Base-by-base conservation (phyloP, 139 green algal species). In the Yamagishiella unicocca region DNA sequence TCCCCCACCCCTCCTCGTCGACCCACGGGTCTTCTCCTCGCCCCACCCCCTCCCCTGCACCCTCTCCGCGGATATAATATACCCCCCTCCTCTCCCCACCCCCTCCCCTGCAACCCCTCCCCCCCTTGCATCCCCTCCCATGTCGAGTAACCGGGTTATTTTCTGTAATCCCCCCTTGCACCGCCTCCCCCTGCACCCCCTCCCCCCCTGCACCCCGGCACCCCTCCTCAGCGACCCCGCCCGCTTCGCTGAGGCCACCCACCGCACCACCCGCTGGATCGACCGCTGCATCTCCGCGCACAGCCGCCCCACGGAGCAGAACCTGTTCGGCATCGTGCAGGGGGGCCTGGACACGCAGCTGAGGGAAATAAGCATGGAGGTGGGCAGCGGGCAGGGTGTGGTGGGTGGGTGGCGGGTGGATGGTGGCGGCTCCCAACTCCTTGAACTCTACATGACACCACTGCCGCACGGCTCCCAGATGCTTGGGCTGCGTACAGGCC, bases 201-300 rank as follows among this genome's bases (percentile, higher is more conserved):
- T 38, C 25, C 72, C 29, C 8, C 66, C 6, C 2, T 14, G n/a
- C n/a, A n/a, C 38, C 45, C n/a, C 53, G 10, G 33, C 50, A n/a
- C 76, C 37, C 38, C 54, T 22, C 25, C 35, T 5, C 66, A 87
- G 81, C 25, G 92, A 96, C 68, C 68, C 77, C 1, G 85, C 82
- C 1, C 93, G 97, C 5, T 99, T 99, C 80, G 90, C 95, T 83
- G 97, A 99, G 89, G 97, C 97, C 17, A 99, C 96, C 0, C 90
- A 98, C 89, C 93, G 97, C 61, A 98, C 96, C 33, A 93, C 87
- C 0, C 91, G 97, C 10, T 99, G 97, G 97, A 95, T 99, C 45
- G 97, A 99, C 87, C 95, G 97, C 54, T 99, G 97, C 95, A 97
- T 99, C 40, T 73, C 88, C 17, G 97, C 96, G 1, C 96, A 99